These are phyloP conservation scores for Dalbergia oliveri DNA, from an alignment of 306 rosid genomes.

Conservation along the genomic window DNA sequence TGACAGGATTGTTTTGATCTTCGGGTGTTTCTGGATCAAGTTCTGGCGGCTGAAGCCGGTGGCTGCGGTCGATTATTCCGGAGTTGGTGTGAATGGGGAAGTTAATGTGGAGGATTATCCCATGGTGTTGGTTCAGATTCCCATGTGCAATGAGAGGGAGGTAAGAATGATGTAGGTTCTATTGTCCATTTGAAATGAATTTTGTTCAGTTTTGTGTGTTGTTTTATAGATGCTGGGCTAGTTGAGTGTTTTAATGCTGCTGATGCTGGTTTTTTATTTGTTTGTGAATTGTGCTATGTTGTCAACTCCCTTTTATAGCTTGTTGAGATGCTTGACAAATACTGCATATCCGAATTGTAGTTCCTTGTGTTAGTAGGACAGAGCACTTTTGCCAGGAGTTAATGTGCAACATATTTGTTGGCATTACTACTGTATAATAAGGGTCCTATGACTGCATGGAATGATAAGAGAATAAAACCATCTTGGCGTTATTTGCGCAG, in stretches of 20 bases:
- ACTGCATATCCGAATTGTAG: background rate
- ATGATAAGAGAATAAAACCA: background rate
- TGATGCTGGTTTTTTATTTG: background rate
- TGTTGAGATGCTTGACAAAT: background rate
- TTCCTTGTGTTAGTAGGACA: constrained; percentile 13
- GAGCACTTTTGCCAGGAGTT: background rate
- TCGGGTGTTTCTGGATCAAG: constrained; percentile 97
- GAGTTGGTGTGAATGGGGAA: constrained; percentile 45
- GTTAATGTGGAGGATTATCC: constrained; percentile 77
- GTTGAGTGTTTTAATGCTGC: constrained; percentile 8
- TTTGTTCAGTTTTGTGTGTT: constrained; percentile 8
- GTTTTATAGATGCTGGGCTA: background rate
- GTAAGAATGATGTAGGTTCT: constrained; percentile 92
- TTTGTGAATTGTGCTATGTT: background rate
- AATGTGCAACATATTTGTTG: constrained; percentile 10
- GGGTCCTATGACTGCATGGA: background rate
- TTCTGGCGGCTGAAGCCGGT: constrained; percentile 75
- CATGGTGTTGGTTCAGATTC: constrained; percentile 92
- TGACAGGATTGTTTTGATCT: constrained; percentile 79
- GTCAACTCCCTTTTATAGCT: constrained; percentile 13
- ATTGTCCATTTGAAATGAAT: constrained; percentile 46
- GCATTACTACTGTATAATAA: background rate
- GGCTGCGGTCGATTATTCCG: constrained; percentile 63
- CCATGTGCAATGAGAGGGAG: constrained; percentile 99
- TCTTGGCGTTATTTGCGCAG: background rate